These are phyloP conservation scores for Cornus controversa DNA, from an alignment of 148 eudicot genomes.

Conservation along the genomic window DNA sequence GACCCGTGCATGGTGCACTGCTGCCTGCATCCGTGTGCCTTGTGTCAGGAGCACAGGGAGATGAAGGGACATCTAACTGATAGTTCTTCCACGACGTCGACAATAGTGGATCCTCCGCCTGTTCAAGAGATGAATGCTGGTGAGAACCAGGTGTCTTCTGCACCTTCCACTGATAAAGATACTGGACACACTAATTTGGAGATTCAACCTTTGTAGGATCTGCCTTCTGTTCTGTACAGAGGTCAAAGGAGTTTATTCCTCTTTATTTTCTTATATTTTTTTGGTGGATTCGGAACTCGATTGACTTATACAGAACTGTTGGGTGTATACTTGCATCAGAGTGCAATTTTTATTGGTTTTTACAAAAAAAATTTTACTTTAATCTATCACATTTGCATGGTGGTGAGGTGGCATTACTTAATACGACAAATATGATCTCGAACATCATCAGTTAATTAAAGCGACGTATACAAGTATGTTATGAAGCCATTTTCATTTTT, in stretches of 20 bases:
- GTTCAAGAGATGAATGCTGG: conserved; percentile 56
- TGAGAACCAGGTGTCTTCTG: conserved; percentile 13
- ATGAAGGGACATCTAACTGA: conserved; percentile 54
- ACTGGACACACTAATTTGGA: conserved; percentile 25
- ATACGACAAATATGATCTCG: no score
- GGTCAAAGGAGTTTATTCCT: neutral
- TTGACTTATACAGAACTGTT: no score
- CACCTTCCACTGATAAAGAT: conserved; percentile 23
- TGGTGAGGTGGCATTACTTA: no score
- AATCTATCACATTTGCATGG: no score
- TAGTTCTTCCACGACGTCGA: conserved; percentile 6
- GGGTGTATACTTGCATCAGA: no score
- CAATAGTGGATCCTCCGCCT: conserved; percentile 55
- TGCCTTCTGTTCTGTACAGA: neutral
- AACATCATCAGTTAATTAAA: no score
- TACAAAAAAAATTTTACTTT: no score
- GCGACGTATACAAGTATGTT: no score
- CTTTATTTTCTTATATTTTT: neutral
- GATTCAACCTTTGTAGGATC: conserved; percentile 35
- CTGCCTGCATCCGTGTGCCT: conserved; percentile 83
- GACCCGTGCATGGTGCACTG: conserved; percentile 82
- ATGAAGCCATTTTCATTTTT: no score
- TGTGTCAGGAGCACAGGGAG: conserved; percentile 84
- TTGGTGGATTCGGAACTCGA: no score
- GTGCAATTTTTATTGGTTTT: no score